Conservation (phyloP, 2,329 filamentous ascomycete genomes). For the Paraphaeosphaeria sporulosa region DNA sequence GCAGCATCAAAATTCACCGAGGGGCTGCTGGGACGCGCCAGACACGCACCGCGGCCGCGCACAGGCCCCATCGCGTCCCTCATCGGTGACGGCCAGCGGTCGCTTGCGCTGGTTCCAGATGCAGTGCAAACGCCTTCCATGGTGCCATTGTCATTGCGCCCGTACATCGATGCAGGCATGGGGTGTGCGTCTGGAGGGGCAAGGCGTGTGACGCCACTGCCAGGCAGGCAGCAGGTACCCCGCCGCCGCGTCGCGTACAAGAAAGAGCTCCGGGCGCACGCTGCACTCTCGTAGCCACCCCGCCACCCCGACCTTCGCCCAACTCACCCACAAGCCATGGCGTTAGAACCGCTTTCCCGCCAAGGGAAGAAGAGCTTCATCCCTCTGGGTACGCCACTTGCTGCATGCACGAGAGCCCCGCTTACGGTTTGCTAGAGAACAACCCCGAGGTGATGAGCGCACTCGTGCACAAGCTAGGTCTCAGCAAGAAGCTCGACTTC, state of each 20-base stretch:
- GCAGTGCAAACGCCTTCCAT: background rate
- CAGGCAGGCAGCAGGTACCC: background rate
- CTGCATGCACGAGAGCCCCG: background rate
- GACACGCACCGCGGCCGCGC: conserved; percentile 24
- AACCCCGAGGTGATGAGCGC: conserved; percentile 92
- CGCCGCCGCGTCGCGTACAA: background rate
- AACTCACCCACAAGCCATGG: too few species aligned
- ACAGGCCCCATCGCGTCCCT: conserved; percentile 4
- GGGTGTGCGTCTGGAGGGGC: background rate
- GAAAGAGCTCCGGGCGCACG: too few species aligned
- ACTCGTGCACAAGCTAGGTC: conserved; percentile 84
- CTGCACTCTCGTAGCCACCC: conserved; percentile 4
- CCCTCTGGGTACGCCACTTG: conserved; percentile 42
- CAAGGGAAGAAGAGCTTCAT: conserved; percentile 47
- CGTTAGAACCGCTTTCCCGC: conserved; percentile 20
- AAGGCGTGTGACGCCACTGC: conserved; percentile 1
- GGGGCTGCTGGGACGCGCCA: conserved; percentile 26
- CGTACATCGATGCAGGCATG: background rate
- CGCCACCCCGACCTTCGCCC: background rate
- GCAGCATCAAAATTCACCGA: conserved; percentile 29
- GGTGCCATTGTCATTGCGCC: background rate
- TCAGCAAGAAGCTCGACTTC: conserved; percentile 78
- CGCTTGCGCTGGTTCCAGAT: background rate
- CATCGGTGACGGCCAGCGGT: background rate
- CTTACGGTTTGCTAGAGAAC: conserved; percentile 58